Evolutionary conservation across 768 basidiomycete species (phyloP), one percentile per base, ranked within the genome.

Genomic region (Tricholoma sp.): DNA sequence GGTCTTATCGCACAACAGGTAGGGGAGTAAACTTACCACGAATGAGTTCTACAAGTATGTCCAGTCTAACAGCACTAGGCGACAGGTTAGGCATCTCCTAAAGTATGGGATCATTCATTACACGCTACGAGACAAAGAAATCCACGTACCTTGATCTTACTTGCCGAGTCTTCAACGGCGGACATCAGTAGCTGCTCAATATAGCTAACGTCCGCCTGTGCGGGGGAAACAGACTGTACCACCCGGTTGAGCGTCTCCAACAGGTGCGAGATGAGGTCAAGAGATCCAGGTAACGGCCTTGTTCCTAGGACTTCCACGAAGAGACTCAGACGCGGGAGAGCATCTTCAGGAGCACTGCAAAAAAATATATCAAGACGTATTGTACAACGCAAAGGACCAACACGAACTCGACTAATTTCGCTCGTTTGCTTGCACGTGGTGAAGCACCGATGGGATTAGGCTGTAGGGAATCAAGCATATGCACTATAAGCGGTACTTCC

Each of bases 41-140:
- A 63, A 98, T 88, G 36, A 95, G 77, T 58, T 95, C 91, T 11
- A 97, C 88, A 18, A 98, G 77, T 2, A 94, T 83, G 63, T 96
- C 94, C 47, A 95, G 71, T 12, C 92, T 83, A 52, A 96, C 76
- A 0, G 83, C 74, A 55, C 79, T 80, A 1, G 85, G 76, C 0
- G 79, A 69, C 20, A 82, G 61, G 63, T 79, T 79, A 0, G 81
- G 78, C 5, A 72, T 69, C 49, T 82, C 81, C 87, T 88, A 50
- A 7, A 4, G 8, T n/a, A 4, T 4, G 24, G 24, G 12, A n/a
- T 32, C n/a, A 31, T 49, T 49, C 29, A 49, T 31, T 7, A 31
- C 47, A 31, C 32, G 20, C 42, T 34, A 13, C 29, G 17, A 12
- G 42, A 20, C 49, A 9, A 28, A 4, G 29, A 24, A 4, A 36